Base-by-base conservation (phyloP, 257 asterid species). In the Solanum paucissectum region DNA sequence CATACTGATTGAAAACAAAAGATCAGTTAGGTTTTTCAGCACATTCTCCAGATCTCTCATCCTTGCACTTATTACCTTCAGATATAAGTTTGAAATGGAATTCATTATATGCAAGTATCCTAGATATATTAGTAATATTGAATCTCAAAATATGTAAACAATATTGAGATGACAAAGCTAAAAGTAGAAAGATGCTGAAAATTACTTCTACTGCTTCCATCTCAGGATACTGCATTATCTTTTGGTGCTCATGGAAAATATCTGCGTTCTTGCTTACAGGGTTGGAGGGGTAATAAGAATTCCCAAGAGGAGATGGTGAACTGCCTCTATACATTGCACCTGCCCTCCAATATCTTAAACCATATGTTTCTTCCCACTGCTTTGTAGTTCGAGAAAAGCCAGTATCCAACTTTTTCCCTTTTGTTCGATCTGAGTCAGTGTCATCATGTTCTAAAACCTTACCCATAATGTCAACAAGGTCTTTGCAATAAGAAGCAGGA, bases 301-400 rank as follows among this genome's bases (percentile, higher is more conserved):
- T 92, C 87, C 94, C 91, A 83, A 97, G 90, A 66, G 98, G 95
- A 66, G 92, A 89, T 87, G 99, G 98, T 87, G 96, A 92, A 86
- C 49, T 88, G 36, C 99, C 99, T 92, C 93, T 86, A 89, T 95
- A 92, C 99, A 97, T 97, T 86, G 96, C 99, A 86, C 99, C 99
- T 71, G 99, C 99, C 87, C 98, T 92, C 99, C 99, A 97, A 88
- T 97, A 97, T 88, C 99, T 91, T 71, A 58, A 88, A 37, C 98
- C 99, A 87, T 93, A 97, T 91, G 91, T 94, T 89, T 93, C 94
- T 91, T 97, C 99, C 91, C 94, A 97, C 52, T 92, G 90, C 91
- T 91, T 90, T 85, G 99, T 95, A 44, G 99, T 97, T 82, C 89
- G 93, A 58, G 97, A 92, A 91, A 95, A 97, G 27, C 99, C 99